Conservation (phyloP, 177 flowering plant genomes). For the Vitis hybrid region DNA sequence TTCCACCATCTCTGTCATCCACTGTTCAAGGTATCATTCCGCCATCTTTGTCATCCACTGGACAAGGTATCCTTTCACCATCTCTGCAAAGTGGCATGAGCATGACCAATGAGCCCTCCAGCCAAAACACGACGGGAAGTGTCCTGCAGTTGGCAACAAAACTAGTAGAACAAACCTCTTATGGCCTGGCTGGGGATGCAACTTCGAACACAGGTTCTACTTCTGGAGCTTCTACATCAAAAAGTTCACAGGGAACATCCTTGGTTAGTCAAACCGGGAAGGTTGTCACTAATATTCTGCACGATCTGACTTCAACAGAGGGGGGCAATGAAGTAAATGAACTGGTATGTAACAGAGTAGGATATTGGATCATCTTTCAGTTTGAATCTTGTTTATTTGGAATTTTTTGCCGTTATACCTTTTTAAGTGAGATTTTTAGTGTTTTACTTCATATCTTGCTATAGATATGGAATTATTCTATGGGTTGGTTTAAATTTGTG, state of each 20-base stretch:
- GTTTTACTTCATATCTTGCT: no score
- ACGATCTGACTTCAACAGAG: conserved; percentile 54
- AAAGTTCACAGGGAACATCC: conserved; percentile 30
- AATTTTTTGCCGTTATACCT: no score
- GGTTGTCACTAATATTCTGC: conserved; percentile 56
- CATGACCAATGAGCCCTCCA: conserved; percentile 32
- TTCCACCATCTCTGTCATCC: conserved; percentile 1
- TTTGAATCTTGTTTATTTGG: no score
- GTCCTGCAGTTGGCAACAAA: conserved; percentile 31
- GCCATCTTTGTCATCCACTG: conserved; percentile 18
- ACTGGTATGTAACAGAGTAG: conserved; percentile 36
- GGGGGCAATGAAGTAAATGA: conserved; percentile 36
- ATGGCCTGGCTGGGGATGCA: conserved; percentile 22
- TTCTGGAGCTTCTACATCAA: conserved; percentile 22
- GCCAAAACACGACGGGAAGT: conserved; percentile 41
- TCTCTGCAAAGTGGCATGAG: conserved; percentile 46
- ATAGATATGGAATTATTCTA: no score
- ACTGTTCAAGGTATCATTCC: conserved; percentile 46
- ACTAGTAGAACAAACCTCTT: conserved; percentile 25
- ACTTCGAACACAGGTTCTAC: conserved; percentile 22
- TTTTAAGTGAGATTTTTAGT: no score
- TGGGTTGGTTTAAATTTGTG: neutral
- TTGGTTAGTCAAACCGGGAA: conserved; percentile 61
- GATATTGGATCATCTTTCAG: no score
- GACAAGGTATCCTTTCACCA: conserved; percentile 43